Conservation (phyloP, 768 basidiomycete species). For the Lepiota subincarnata region DNA sequence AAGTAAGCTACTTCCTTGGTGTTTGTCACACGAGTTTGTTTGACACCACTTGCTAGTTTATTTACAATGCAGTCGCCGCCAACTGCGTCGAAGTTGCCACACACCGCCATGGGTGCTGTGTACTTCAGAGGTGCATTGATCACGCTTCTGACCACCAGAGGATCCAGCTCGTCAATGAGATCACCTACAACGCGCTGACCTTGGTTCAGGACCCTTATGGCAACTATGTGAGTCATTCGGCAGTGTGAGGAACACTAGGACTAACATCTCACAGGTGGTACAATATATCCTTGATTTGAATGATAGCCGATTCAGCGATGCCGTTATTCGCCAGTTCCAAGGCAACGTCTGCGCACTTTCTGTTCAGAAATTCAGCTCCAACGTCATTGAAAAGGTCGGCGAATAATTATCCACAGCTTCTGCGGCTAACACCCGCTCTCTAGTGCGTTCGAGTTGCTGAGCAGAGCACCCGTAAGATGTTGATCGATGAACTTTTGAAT, state of each 20-base stretch:
- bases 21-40: background rate
- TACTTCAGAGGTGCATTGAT: conserved; percentile 96
- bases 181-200: conserved; percentile 96
- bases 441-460: conserved; percentile 92
- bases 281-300: conserved; percentile 99
- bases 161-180: conserved; percentile 95
- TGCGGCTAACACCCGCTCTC: conserved; percentile 1
- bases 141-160: conserved; percentile 96
- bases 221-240: conserved; percentile 63
- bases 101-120: conserved; percentile 97
- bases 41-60: conserved; percentile 60
- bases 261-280: conserved; percentile 57
- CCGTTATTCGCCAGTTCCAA: conserved; percentile 93
- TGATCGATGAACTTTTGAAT: conserved; percentile 94
- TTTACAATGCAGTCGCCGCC: conserved; percentile 98
- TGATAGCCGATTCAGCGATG: conserved; percentile 97
- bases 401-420: conserved; percentile 1
- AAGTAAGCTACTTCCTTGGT: conserved; percentile 44
- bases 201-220: conserved; percentile 97
- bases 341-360: conserved; percentile 98
- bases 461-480: conserved; percentile 86
- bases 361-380: conserved; percentile 99
- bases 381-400: conserved; percentile 92
- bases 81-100: conserved; percentile 99
- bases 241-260: conserved; percentile 1